Percentiles rank a stretch among this genome's conserved stretches.
Evolutionary conservation across 108 stramenopile genomes (phyloP).

Genomic region (Conticribra guillardii): DNA sequence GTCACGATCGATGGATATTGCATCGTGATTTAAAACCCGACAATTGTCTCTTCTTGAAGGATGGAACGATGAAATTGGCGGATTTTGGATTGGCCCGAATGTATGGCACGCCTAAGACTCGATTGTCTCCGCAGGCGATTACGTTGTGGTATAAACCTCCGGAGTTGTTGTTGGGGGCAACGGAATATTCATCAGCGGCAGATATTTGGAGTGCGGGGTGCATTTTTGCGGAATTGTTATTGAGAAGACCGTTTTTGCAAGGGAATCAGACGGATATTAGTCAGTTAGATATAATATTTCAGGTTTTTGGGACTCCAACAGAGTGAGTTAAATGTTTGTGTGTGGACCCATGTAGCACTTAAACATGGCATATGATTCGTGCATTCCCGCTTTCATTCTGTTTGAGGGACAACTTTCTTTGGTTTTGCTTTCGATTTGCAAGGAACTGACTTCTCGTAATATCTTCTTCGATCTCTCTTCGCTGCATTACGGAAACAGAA

Average conservation of each 20-base stretch:
- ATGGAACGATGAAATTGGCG: slow-evolving; percentile 90
- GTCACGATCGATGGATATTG: slow-evolving; percentile 89
- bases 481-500: slow-evolving; percentile 12
- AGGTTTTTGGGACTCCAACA: slow-evolving; percentile 89
- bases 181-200: slow-evolving; percentile 88
- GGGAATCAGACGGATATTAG: slow-evolving; percentile 82
- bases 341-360: no score
- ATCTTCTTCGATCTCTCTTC: no score
- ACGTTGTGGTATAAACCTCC: slow-evolving; percentile 97
- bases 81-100: slow-evolving; percentile 91
- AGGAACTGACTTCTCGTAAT: no score
- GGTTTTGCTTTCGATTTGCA: neutral
- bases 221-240: slow-evolving; percentile 93
- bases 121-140: slow-evolving; percentile 87
- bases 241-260: slow-evolving; percentile 88
- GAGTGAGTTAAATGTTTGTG: slow-evolving; percentile 45
- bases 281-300: slow-evolving; percentile 87
- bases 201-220: slow-evolving; percentile 97
- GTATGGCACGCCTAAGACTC: slow-evolving; percentile 87
- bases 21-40: slow-evolving; percentile 91
- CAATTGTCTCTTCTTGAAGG: slow-evolving; percentile 79
- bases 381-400: neutral
- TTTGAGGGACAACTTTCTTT: neutral
- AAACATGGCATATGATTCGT: no score
- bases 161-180: slow-evolving; percentile 91